A percentile compares a stretch with the other conserved stretches of the same genome.
phyloP scores from a whole-genome alignment of 768 basidiomycete species.

The Albatrellus ellisii region DNA sequence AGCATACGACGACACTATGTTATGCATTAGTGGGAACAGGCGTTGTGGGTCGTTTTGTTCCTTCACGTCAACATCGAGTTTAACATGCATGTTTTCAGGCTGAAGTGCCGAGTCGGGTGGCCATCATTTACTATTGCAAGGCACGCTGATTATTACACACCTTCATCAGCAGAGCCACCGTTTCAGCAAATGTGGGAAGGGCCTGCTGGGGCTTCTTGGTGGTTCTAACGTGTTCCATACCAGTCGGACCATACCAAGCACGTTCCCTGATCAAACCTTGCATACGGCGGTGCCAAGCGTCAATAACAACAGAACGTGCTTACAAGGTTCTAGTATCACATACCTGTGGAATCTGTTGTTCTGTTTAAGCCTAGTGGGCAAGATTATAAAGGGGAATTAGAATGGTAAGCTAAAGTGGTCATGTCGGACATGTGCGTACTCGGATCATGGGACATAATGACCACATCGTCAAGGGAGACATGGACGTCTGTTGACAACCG shows the following conservation, averaged over 20 bases:
- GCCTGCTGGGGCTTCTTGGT: constrained; percentile 70
- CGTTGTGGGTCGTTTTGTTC: constrained; percentile 80
- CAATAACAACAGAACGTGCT: constrained; percentile 3
- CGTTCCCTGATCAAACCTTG: constrained; percentile 45
- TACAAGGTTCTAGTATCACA: background rate
- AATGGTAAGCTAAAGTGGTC: background rate
- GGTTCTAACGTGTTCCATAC: constrained; percentile 73
- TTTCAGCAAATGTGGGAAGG: constrained; percentile 86
- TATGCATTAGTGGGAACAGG: constrained; percentile 73
- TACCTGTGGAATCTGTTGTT: constrained; percentile 72
- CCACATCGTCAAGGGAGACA: constrained; percentile 74
- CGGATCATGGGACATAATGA: constrained; percentile 96
- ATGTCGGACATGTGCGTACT: constrained; percentile 25
- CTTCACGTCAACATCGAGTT: constrained; percentile 89
- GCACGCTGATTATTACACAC: constrained; percentile 27
- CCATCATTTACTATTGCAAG: constrained; percentile 7
- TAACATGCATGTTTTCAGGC: constrained; percentile 66
- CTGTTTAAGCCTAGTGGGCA: constrained; percentile 46
- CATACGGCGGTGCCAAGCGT: constrained; percentile 9
- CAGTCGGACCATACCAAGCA: constrained; percentile 31
- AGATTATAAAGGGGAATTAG: background rate
- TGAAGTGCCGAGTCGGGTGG: no score
- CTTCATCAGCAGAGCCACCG: constrained; percentile 66
- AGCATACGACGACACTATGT: constrained; percentile 44
- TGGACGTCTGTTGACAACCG: constrained; percentile 74